Evolutionary conservation across 305 asterid species (phyloP).

Genomic region (Fraxinus dipetala): DNA sequence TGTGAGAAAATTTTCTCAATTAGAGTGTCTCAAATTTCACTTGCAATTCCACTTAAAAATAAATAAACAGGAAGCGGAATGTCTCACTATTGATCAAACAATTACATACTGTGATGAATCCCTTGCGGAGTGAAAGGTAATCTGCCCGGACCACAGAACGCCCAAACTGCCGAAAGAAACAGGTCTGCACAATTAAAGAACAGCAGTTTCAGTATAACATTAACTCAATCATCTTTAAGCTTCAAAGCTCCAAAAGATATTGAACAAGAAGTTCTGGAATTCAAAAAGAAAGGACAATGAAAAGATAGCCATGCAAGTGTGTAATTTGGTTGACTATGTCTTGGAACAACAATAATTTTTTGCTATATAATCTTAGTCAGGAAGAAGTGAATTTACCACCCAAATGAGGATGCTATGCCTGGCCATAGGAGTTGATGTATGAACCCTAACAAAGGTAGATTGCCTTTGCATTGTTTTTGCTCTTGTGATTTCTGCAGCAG

Average conservation of each 20-base stretch:
- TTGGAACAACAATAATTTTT: neutral
- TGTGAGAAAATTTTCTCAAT: slow-evolving; percentile 2
- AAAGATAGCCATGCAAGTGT: neutral
- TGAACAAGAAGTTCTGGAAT: neutral
- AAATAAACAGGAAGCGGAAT: neutral
- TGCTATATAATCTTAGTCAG: slow-evolving; percentile 6
- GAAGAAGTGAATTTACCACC: slow-evolving; percentile 62
- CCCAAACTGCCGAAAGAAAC: slow-evolving; percentile 95
- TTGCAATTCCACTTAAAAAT: neutral
- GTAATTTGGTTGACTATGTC: neutral
- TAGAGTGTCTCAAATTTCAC: slow-evolving; percentile 1
- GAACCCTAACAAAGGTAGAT: slow-evolving; percentile 87
- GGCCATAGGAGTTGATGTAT: slow-evolving; percentile 76
- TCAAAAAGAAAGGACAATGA: neutral
- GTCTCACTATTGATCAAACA: slow-evolving; percentile 9
- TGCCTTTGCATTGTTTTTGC: slow-evolving; percentile 84
- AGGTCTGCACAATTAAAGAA: slow-evolving; percentile 50
- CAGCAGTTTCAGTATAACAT: neutral
- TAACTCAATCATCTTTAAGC: neutral
- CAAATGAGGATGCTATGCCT: slow-evolving; percentile 68
- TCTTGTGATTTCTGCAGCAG: slow-evolving; percentile 59
- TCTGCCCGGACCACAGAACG: slow-evolving; percentile 90
- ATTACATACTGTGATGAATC: slow-evolving; percentile 73
- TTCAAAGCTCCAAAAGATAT: slow-evolving; percentile 19
- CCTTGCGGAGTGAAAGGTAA: slow-evolving; percentile 95